Conservation (phyloP, 306 rosid species). For the Sophora flavescens region DNA sequence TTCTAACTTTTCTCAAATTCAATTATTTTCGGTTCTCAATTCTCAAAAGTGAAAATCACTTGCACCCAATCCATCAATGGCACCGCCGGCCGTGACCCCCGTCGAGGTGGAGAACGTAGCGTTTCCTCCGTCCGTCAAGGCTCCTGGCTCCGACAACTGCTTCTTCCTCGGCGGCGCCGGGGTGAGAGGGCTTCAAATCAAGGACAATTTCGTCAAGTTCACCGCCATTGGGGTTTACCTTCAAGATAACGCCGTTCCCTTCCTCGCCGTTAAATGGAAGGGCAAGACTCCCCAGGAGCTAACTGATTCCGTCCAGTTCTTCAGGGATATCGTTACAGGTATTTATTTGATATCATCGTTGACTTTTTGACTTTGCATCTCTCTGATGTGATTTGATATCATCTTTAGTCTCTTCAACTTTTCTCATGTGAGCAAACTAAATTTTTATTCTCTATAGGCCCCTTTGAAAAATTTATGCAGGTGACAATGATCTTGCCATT, state of each 20-base stretch:
- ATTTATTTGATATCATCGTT: too few species aligned
- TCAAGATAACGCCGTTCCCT: constrained; percentile 60
- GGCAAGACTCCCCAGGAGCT: constrained; percentile 57
- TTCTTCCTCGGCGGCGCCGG: constrained; percentile 67
- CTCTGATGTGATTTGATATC: too few species aligned
- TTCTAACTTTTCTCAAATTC: too few species aligned
- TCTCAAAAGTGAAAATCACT: too few species aligned
- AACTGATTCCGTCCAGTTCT: constrained; percentile 69
- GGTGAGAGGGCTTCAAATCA: constrained; percentile 69
- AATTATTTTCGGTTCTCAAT: too few species aligned
- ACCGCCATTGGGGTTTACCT: constrained; percentile 83
- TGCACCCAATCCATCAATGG: neutral
- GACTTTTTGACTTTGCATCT: too few species aligned
- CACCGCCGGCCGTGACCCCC: constrained; percentile 30
- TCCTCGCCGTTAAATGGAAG: constrained; percentile 75
- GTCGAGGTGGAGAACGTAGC: constrained; percentile 36
- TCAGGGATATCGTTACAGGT: constrained; percentile 71
- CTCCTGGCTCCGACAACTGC: constrained; percentile 37
- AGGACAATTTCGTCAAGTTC: constrained; percentile 77
- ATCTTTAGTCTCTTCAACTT: too few species aligned
- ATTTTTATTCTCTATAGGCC: constrained; percentile 27
- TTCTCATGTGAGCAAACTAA: too few species aligned
- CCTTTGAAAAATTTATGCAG: constrained; percentile 59
- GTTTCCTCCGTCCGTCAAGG: constrained; percentile 37
- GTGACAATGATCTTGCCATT: constrained; percentile 72